Percentiles rank a stretch among this genome's conserved stretches.
These are phyloP conservation scores for Calonectria henricotiae DNA, from an alignment of 2,329 filamentous ascomycete species.

Conservation along the genomic window DNA sequence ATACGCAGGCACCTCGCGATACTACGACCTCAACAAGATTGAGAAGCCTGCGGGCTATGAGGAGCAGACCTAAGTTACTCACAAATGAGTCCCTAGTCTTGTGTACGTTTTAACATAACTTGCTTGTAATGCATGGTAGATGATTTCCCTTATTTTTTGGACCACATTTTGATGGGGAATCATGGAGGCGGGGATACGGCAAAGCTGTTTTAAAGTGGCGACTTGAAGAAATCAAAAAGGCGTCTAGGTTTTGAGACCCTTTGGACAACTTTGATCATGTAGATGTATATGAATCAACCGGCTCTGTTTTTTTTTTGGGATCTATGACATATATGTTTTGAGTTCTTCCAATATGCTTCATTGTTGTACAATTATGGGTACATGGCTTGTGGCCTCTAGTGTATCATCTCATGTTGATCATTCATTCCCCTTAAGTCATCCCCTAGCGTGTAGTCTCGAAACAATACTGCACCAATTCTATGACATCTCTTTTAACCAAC, in stretches of 20 bases:
- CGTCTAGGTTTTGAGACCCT: conserved; percentile 52
- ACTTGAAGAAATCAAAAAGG: conserved; percentile 47
- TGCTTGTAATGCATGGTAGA: conserved; percentile 47
- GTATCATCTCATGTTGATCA: conserved; percentile 32
- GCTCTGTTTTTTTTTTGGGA: conserved; percentile 41
- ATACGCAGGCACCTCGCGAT: conserved; percentile 77
- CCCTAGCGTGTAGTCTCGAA: neutral
- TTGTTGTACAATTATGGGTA: conserved; percentile 52
- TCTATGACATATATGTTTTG: conserved; percentile 36
- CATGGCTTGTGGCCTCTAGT: conserved; percentile 45
- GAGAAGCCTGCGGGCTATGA: conserved; percentile 91
- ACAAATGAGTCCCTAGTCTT: conserved; percentile 20
- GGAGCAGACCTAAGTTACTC: conserved; percentile 70
- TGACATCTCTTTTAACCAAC: conserved; percentile 60
- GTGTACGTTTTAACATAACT: conserved; percentile 48
- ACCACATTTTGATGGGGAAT: conserved; percentile 42
- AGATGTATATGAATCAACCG: conserved; percentile 52
- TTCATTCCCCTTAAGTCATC: conserved; percentile 30
- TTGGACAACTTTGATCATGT: conserved; percentile 53
- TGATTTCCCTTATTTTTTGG: conserved; percentile 43
- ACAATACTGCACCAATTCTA: neutral
- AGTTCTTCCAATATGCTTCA: conserved; percentile 36
- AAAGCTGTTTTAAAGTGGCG: conserved; percentile 45
- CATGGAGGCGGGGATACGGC: conserved; percentile 37
- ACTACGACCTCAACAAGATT: conserved; percentile 86